These are phyloP conservation scores for Dactylellina drechsleri DNA, from an alignment of 2,329 filamentous ascomycete genomes.

Conservation along the genomic window DNA sequence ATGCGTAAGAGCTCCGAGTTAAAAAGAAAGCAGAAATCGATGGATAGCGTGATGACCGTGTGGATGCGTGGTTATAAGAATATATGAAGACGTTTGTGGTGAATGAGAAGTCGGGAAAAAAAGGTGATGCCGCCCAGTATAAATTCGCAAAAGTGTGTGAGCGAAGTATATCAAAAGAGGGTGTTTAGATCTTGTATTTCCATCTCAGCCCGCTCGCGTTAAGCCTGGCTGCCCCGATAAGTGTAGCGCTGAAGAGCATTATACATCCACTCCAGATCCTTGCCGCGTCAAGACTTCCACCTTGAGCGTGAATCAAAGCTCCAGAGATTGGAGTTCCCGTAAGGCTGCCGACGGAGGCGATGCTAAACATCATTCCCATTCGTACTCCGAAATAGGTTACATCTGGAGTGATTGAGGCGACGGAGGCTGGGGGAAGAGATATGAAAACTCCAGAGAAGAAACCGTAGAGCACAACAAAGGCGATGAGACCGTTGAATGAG, in stretches of 20 bases:
- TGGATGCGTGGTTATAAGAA: neutral
- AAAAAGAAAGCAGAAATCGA: conserved; percentile 11
- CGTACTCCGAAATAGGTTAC: conserved; percentile 52
- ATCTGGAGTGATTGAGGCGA: conserved; percentile 58
- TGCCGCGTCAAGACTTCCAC: conserved; percentile 42
- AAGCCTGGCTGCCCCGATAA: conserved; percentile 48
- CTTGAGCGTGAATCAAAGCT: conserved; percentile 63
- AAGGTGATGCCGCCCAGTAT: neutral
- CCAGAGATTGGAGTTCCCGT: conserved; percentile 69
- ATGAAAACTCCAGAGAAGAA: conserved; percentile 64
- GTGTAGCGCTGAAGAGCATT: conserved; percentile 50
- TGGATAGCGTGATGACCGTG: conserved; percentile 1
- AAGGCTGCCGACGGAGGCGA: conserved; percentile 67
- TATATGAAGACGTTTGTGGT: too few relatives aligned
- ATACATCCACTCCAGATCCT: conserved; percentile 54
- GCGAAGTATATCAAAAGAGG: neutral
- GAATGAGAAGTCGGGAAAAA: conserved; percentile 4
- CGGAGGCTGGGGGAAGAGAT: conserved; percentile 62
- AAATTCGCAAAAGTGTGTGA: neutral
- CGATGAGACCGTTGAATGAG: conserved; percentile 60
- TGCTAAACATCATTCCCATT: conserved; percentile 58
- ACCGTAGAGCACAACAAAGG: conserved; percentile 63
- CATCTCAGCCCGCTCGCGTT: conserved; percentile 46
- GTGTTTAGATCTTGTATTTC: conserved; percentile 45
- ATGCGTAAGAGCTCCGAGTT: conserved; percentile 34